Base-by-base conservation (phyloP, 2,329 filamentous ascomycete species). In the Paramyrothecium sp. region DNA sequence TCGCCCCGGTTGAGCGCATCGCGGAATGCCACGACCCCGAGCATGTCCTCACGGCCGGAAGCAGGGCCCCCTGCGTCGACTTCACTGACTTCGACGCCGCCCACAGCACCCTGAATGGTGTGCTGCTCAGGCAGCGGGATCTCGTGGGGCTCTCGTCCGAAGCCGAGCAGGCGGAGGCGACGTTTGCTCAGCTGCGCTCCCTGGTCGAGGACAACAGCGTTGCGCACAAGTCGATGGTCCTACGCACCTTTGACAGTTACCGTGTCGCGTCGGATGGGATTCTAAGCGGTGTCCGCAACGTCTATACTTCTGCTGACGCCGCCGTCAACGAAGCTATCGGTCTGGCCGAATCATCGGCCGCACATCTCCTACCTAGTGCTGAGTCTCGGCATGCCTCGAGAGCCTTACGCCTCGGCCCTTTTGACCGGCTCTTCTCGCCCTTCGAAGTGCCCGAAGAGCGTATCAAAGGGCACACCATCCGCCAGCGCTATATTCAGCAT, bases 401-500 rank as follows among this genome's bases (percentile, higher is more conserved):
- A 7, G 13, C 38, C 13, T 17, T 17, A 16, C 38, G 13, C 13
- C n/a, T 19, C 38, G 13, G n/a, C 13, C 13, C n/a, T 44, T 7
- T 44, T 17, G 65, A 69, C 22, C 82, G 79, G 75, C 59, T 81
- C 2, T 81, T 87, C 58, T 77, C 83, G 1, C 87, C 88, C 3
- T 92, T 93, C 66, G 79, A 86, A 55, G 82, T 84, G 10, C 74
- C 82, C 4, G 83, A 85, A 2, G 58, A 62, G 4, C 62, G 65
- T n/a, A 70, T 72, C 34, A 73, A 69, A 61, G 85, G 89, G 67
- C 79, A 81, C 46, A 74, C 83, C 19, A 78, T 95, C 2, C 78
- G 90, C 41, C 85, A 92, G 60, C 88, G 90, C 68, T 95, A 94
- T 69, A 80, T 92, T 21, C 81, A 86, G 56, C 90, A 94, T 73